These are phyloP conservation scores for Phytophthora multivora DNA, from an alignment of 352 stramenopile species.

Conservation along the genomic window DNA sequence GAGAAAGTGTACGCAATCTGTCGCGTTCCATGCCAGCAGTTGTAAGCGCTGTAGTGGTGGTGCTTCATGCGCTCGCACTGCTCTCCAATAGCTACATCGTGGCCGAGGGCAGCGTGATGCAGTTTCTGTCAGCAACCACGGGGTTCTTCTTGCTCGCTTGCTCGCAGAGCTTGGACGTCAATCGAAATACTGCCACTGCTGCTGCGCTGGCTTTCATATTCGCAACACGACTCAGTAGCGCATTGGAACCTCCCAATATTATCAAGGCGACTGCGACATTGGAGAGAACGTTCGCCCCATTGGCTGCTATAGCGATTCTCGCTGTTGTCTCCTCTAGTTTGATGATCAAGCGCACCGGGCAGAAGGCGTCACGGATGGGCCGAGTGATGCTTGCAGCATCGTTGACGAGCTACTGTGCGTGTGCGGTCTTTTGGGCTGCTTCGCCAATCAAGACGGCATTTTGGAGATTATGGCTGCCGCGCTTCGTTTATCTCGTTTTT, in stretches of 20 bases:
- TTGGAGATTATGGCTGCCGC: slow-evolving; percentile 63
- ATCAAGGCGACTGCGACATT: slow-evolving; percentile 57
- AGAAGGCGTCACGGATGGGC: slow-evolving; percentile 11
- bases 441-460: slow-evolving; percentile 43
- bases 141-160: slow-evolving; percentile 52
- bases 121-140: slow-evolving; percentile 64
- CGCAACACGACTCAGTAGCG: slow-evolving; percentile 47
- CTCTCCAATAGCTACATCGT: slow-evolving; percentile 90
- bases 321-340: slow-evolving; percentile 20
- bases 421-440: slow-evolving; percentile 53
- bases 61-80: slow-evolving; percentile 67
- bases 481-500: slow-evolving; percentile 53
- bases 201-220: slow-evolving; percentile 49
- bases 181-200: slow-evolving; percentile 10
- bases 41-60: slow-evolving; percentile 45
- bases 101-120: slow-evolving; percentile 69
- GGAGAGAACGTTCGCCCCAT: slow-evolving; percentile 41
- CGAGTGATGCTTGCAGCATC: slow-evolving; percentile 28
- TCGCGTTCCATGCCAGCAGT: slow-evolving; percentile 16
- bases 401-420: slow-evolving; percentile 34
- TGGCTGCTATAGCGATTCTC: slow-evolving; percentile 28
- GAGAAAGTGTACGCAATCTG: background rate
- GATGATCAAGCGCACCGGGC: slow-evolving; percentile 10
- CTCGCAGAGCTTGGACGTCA: slow-evolving; percentile 21
- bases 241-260: slow-evolving; percentile 68